Conservation (phyloP, 73 alveolate species). For the Paramecium biaurelia region DNA sequence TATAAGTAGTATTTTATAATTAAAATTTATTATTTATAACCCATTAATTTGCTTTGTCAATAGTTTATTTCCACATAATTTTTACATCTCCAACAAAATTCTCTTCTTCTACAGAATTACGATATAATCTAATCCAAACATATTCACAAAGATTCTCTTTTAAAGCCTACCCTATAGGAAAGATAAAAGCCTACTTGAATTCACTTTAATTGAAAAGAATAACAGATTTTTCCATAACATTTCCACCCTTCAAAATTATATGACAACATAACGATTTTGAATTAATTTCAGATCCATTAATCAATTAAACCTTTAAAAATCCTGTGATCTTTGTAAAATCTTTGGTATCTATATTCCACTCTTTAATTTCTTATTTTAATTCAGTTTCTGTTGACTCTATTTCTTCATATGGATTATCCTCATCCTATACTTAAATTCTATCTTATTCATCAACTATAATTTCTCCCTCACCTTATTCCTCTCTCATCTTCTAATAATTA, state of each 20-base stretch:
- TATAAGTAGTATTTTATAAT: conserved; percentile 10
- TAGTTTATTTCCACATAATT: conserved; percentile 24
- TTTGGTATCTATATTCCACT: not conserved
- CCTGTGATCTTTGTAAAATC: conserved; percentile 13
- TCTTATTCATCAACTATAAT: not conserved
- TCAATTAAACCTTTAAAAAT: not conserved
- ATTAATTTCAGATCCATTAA: not conserved
- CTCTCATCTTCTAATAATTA: conserved; percentile 28
- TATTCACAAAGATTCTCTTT: conserved; percentile 49
- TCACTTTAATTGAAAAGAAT: conserved; percentile 25
- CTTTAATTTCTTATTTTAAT: not conserved
- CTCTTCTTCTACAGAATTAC: conserved; percentile 22
- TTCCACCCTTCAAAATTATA: not conserved
- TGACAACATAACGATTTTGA: not conserved
- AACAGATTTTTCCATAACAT: not conserved
- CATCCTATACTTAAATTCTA: not conserved
- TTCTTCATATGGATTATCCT: not conserved
- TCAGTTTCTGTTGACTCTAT: not conserved
- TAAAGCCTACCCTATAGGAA: not conserved
- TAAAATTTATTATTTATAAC: conserved; percentile 33
- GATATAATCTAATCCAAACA: not conserved
- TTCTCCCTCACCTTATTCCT: conserved; percentile 41
- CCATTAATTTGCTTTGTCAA: conserved; percentile 44
- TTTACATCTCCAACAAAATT: conserved; percentile 59
- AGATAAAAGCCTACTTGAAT: conserved; percentile 12